Evolutionary conservation across 257 asterid species (phyloP), one percentile per base, ranked within the genome.

Genomic region (Fraxinus anomala): DNA sequence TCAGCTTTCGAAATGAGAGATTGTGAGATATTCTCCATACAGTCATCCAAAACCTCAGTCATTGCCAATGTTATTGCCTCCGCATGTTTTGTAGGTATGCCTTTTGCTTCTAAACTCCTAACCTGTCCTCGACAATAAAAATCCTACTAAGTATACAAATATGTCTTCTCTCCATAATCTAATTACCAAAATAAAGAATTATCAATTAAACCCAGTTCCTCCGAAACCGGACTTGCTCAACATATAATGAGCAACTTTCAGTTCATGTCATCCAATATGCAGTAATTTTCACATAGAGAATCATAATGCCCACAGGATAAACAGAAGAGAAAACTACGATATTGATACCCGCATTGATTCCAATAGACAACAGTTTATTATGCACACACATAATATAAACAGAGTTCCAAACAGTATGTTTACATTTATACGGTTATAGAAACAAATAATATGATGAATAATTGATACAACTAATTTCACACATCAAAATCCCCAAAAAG

Each of bases 31-130:
- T 83, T 89, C 81, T 89, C 88, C 84, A 90, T 72, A 40, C 96
- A 87, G 54, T 83, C 89, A 74, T 87, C 82, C 76, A 89, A 63
- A 84, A 90, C 91, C 77, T 80, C 82, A 33, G 83, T 89, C 54
- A 90, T 89, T 28, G 89, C 89, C 77, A 90, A 76, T 6, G 96
- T 90, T 77, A 90, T 87, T 19, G 92, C 94, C 85, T 90, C 94
- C 0, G 94, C 94, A 40, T 90, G 92, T 65, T 87, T 80, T 49
- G 89, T 69, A 72, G 87, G 91, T 14, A 90, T 80, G 33, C 96
- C 92, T 75, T 86, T 84, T 36, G 91, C 92, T 85, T 90, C 93
- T 81, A 90, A 84, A 71, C 86, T 87, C 82, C 85, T 86, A 80
- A 87, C 87, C 96, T 89, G 86, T 17, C 76, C 72, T 49, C 72